Percentiles rank a stretch among this genome's conserved stretches.
These are phyloP conservation scores for Botrytis elliptica DNA, from an alignment of 2,329 filamentous ascomycete species.

Conservation along the genomic window DNA sequence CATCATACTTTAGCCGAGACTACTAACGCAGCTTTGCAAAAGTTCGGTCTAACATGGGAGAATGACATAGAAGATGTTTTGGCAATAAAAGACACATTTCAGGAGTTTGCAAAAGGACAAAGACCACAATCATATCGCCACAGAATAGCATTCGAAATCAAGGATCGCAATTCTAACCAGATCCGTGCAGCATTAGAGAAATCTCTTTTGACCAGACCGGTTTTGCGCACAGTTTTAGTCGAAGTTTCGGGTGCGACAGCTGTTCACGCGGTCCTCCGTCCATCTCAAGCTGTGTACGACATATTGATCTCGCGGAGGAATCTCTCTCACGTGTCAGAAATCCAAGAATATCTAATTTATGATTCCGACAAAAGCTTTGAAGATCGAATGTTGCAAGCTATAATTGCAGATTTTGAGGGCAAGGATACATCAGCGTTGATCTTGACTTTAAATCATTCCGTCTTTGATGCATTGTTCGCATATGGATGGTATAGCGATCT, in stretches of 20 bases:
- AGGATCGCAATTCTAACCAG: neutral
- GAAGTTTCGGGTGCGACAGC: neutral
- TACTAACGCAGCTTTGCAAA: neutral
- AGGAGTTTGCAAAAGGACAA: neutral
- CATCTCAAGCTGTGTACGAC: neutral
- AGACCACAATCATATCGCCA: conserved; percentile 5
- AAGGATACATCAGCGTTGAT: neutral
- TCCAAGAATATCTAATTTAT: neutral
- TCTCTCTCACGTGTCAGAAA: neutral
- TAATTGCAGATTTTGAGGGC: neutral
- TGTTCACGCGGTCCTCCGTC: neutral
- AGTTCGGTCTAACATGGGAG: neutral
- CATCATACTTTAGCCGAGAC: neutral
- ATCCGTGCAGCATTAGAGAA: neutral
- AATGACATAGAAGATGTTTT: conserved; percentile 5
- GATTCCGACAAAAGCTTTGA: neutral
- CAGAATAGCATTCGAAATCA: conserved; percentile 4
- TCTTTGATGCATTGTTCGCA: conserved; percentile 10
- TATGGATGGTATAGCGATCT: conserved; percentile 10
- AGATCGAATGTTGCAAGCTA: neutral
- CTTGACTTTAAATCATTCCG: neutral
- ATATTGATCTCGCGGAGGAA: neutral
- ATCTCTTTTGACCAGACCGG: neutral
- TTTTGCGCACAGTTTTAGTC: neutral
- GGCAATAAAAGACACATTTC: conserved; percentile 4